Conservation (phyloP, 768 basidiomycete genomes). For the Lyophyllum semitale region DNA sequence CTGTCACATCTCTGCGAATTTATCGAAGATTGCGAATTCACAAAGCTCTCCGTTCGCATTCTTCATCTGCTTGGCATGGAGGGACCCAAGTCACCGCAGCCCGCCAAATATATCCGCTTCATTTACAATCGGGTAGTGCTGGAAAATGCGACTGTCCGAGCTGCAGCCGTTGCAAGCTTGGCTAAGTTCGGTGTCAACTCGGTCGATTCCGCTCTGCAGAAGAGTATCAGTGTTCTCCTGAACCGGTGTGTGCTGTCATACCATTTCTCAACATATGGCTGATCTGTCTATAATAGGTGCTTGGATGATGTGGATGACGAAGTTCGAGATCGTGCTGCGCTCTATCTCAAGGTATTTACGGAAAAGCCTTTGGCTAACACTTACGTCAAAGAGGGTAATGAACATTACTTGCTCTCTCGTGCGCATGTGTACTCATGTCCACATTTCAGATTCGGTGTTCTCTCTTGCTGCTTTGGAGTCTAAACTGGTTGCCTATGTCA, state of each 20-base stretch:
- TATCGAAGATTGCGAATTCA: conserved; percentile 99
- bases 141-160: conserved; percentile 96
- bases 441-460: conserved; percentile 82
- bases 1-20: conserved; percentile 98
- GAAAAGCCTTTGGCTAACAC: conserved; percentile 79
- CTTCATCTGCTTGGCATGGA: conserved; percentile 94
- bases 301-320: conserved; percentile 99
- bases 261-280: conserved; percentile 1
- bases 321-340: conserved; percentile 94
- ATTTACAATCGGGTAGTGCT: conserved; percentile 99
- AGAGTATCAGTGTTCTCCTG: conserved; percentile 85
- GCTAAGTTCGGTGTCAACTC: conserved; percentile 97
- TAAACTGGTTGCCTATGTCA: conserved; percentile 92
- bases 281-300: conserved; percentile 54
- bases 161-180: conserved; percentile 91
- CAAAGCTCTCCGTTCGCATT: conserved; percentile 96
- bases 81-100: conserved; percentile 94
- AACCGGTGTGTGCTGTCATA: conserved; percentile 55
- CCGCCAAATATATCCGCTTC: conserved; percentile 97
- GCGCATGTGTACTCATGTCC: conserved; percentile 7
- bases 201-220: conserved; percentile 72
- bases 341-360: conserved; percentile 86
- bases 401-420: background rate
- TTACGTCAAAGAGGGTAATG: conserved; percentile 88
- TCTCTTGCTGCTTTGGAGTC: conserved; percentile 89